A percentile compares a stretch with the other conserved stretches of the same genome.
phyloP scores from a whole-genome alignment of 139 green algal species.

The Bryopsis sp. region DNA sequence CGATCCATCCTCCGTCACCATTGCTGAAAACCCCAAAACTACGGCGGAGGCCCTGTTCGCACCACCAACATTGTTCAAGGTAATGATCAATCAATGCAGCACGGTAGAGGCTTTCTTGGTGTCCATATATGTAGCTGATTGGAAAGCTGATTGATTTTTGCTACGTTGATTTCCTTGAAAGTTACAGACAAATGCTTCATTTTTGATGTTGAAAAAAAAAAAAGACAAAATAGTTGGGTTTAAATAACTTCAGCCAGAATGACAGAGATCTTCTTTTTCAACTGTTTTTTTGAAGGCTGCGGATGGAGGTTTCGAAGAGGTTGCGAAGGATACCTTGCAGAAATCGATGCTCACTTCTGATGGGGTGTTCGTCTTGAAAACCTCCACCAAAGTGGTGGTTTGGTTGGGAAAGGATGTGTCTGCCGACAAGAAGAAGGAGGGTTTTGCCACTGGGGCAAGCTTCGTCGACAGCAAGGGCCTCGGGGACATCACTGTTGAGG shows the following conservation, averaged over 20 bases:
- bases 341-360: background rate
- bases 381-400: background rate
- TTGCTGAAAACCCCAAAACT: background rate
- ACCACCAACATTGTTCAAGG: constrained; percentile 11
- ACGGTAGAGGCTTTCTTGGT: too few species aligned
- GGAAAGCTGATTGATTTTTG: background rate
- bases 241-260: background rate
- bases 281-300: background rate
- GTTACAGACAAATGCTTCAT: background rate
- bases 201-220: too few species aligned
- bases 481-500: too few species aligned
- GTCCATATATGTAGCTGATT: background rate
- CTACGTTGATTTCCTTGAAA: background rate
- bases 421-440: constrained; percentile 3
- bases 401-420: background rate
- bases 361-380: background rate
- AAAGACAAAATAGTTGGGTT: too few species aligned
- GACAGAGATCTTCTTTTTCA: background rate
- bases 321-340: background rate
- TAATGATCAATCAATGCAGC: too few species aligned
- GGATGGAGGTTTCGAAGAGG: background rate
- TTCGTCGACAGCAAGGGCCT: constrained; percentile 10
- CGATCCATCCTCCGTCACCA: constrained; percentile 7
- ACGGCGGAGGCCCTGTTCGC: constrained; percentile 1
- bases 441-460: background rate